A percentile compares a stretch with the other conserved stretches of the same genome.
Conservation (phyloP, 345 rosid species). For the Moricandia arvensis region DNA sequence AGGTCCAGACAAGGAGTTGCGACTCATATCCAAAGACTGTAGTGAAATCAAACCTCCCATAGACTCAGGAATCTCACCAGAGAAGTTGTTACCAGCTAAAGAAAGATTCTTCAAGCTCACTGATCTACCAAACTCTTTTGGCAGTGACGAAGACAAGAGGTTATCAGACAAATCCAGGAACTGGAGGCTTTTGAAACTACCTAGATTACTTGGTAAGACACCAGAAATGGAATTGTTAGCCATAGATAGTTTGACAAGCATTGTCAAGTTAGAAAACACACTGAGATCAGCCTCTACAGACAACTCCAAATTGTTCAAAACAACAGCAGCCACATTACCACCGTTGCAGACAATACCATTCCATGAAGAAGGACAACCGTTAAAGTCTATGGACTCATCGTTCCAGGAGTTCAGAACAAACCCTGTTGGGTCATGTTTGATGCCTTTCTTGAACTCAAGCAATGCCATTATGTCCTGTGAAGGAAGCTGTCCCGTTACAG, state of each 20-base stretch:
- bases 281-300: slow-evolving; percentile 81
- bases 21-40: slow-evolving; percentile 85
- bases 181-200: slow-evolving; percentile 67
- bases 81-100: slow-evolving; percentile 84
- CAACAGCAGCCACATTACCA: slow-evolving; percentile 82
- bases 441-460: slow-evolving; percentile 92
- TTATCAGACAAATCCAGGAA: slow-evolving; percentile 80
- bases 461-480: slow-evolving; percentile 93
- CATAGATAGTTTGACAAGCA: slow-evolving; percentile 88
- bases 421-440: slow-evolving; percentile 94
- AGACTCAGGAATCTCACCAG: slow-evolving; percentile 74
- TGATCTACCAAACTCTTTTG: slow-evolving; percentile 64
- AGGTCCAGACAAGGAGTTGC: slow-evolving; percentile 76
- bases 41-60: slow-evolving; percentile 61
- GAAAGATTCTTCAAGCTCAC: slow-evolving; percentile 66
- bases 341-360: slow-evolving; percentile 92
- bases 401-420: slow-evolving; percentile 92
- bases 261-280: slow-evolving; percentile 74
- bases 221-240: slow-evolving; percentile 84
- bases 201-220: slow-evolving; percentile 61
- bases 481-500: slow-evolving; percentile 84
- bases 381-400: slow-evolving; percentile 90
- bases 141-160: slow-evolving; percentile 63
- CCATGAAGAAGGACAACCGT: slow-evolving; percentile 98
- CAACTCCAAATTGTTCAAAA: slow-evolving; percentile 74